Conservation (phyloP, 306 rosid species). For the Medicago ruthenica region DNA sequence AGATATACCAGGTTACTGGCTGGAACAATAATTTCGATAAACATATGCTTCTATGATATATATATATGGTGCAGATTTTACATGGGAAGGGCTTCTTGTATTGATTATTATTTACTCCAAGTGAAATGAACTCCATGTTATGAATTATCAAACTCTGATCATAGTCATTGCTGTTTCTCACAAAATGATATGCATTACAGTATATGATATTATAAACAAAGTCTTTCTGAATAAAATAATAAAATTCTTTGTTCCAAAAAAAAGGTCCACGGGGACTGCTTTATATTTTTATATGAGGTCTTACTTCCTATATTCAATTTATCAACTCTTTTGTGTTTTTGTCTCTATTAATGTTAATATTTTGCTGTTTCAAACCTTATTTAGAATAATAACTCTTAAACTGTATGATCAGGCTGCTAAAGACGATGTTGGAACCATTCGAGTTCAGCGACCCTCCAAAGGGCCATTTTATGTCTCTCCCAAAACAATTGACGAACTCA, state of each 20-base stretch:
- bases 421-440: slow-evolving; percentile 86
- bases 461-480: slow-evolving; percentile 97
- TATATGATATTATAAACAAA: slow-evolving; percentile 19
- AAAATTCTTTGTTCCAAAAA: slow-evolving; percentile 23
- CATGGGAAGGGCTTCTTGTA: slow-evolving; percentile 5
- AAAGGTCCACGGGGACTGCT: slow-evolving; percentile 20
- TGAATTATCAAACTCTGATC: slow-evolving; percentile 21
- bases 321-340: slow-evolving; percentile 6
- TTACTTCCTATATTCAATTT: slow-evolving; percentile 33
- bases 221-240: neutral
- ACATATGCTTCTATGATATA: slow-evolving; percentile 18
- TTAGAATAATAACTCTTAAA: slow-evolving; percentile 37
- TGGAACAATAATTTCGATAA: slow-evolving; percentile 18
- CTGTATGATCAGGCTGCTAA: slow-evolving; percentile 72
- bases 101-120: slow-evolving; percentile 18
- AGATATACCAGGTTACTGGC: neutral
- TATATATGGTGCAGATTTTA: neutral
- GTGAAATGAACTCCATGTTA: slow-evolving; percentile 19
- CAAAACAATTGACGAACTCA: slow-evolving; percentile 88
- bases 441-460: slow-evolving; percentile 91
- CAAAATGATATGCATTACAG: neutral
- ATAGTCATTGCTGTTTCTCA: slow-evolving; percentile 34
- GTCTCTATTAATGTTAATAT: slow-evolving; percentile 8
- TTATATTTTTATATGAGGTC: neutral
- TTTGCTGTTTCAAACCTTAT: slow-evolving; percentile 5